Evolutionary conservation across 805 yeast species (phyloP), one percentile per base, ranked within the genome.

Genomic region (Zygosaccharomyces bisporus): DNA sequence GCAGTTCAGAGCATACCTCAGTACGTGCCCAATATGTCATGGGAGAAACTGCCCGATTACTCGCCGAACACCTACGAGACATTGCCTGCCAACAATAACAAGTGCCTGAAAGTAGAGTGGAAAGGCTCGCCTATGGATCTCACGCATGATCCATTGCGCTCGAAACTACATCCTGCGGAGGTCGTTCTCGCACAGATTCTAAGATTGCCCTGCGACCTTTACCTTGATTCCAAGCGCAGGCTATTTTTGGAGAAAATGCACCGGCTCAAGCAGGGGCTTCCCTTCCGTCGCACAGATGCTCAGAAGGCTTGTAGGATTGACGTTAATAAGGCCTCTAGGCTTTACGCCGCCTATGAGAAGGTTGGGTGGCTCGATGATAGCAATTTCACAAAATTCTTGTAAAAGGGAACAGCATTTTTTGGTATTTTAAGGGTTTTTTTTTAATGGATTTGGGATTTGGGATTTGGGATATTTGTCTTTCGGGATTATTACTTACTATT

Each of bases 251-350:
- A 91, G 64, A 91, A 89, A 69, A 93, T 90, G 24, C 80, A 79
- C 53, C 77, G 96, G 41, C 66, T 81, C 56, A 79, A 78, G 55
- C 69, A 72, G 40, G 83, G 82, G 21, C 71, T 81, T 60, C 91
- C 93, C 20, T 91, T 91, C 69, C 81, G 96, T 68, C 82, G 97
- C 68, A 93, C 98, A 0, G 99, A 91, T 67, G 95, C 97, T 6
- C 98, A 91, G 68, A 93, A 93, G 71, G 96, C 97, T 4, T 91
- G 98, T 65, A 79, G 95, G 52, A 90, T 93, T 53, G 98, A 93
- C 66, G 98, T 91, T 35, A 93, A 93, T 67, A 93, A 93, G 66
- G 97, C 97, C 1, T 83, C 95, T 39, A 77, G 96, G 53, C 71
- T 91, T 44, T 91, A 79, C 69, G 95, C 91, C 20, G 88, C 96